Conservation (phyloP, 495 filamentous ascomycete species). For the Jackrogersella minutella region DNA sequence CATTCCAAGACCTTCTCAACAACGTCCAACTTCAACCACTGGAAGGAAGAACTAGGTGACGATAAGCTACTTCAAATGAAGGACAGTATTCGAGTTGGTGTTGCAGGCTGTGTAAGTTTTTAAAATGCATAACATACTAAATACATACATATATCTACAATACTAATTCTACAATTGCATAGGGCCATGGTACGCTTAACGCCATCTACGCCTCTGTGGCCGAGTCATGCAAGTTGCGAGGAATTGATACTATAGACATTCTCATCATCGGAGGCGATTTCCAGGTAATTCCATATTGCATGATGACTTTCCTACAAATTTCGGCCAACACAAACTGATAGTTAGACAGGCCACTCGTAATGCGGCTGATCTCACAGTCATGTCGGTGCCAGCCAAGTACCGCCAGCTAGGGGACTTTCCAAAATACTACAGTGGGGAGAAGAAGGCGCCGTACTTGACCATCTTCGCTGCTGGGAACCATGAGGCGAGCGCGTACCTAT, state of each 20-base stretch:
- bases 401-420: conserved; percentile 87
- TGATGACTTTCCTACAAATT: conserved; percentile 36
- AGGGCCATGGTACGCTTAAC: conserved; percentile 92
- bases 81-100: conserved; percentile 61
- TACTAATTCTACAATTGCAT: conserved; percentile 19
- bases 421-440: conserved; percentile 84
- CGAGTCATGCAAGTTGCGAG: no score
- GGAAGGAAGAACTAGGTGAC: no score
- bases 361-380: conserved; percentile 80
- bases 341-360: conserved; percentile 75
- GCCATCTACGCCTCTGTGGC: conserved; percentile 80
- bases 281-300: conserved; percentile 62
- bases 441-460: conserved; percentile 83
- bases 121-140: not conserved
- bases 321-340: not conserved
- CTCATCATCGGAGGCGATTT: conserved; percentile 93
- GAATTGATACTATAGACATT: conserved; percentile 80
- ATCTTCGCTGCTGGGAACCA: conserved; percentile 95
- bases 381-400: conserved; percentile 87
- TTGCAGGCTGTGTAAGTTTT: conserved; percentile 81
- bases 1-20: not conserved
- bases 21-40: not conserved
- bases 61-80: no score
- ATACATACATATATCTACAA: not conserved
- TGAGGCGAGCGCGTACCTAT: conserved; percentile 85